Evolutionary conservation across 331 rosid genomes (phyloP).

Genomic region (Malus hybrid): DNA sequence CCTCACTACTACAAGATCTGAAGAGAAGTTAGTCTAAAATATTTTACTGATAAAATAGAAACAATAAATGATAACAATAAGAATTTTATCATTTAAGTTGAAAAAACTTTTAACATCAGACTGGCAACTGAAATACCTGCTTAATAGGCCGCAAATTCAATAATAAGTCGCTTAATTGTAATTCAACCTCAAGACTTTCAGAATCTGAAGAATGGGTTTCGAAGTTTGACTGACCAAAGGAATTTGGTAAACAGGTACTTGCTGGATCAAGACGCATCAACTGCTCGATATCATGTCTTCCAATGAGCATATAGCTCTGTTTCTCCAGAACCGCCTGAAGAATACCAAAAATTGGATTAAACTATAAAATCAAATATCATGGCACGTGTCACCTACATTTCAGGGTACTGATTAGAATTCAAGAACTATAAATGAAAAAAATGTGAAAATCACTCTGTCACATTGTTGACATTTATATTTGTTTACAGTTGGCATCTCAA

Average conservation of each 20-base stretch:
- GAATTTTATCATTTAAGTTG: background rate
- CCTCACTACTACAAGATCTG: background rate
- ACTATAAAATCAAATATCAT: background rate
- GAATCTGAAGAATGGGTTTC: constrained; percentile 52
- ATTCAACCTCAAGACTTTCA: constrained; percentile 74
- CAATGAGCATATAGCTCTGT: constrained; percentile 99
- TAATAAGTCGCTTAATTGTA: constrained; percentile 62
- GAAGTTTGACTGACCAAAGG: constrained; percentile 36
- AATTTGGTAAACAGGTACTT: constrained; percentile 65
- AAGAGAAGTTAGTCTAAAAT: background rate
- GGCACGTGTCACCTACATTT: background rate
- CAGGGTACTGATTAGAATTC: background rate
- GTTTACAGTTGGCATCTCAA: background rate
- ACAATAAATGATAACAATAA: constrained; percentile 1
- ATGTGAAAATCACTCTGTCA: background rate
- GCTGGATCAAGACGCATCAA: constrained; percentile 85
- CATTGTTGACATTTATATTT: background rate
- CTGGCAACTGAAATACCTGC: constrained; percentile 53
- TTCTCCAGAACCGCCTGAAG: constrained; percentile 97
- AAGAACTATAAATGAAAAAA: background rate
- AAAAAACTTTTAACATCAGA: constrained; percentile 1
- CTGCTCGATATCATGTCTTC: constrained; percentile 93
- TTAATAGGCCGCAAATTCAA: constrained; percentile 77
- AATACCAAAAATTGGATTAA: background rate
- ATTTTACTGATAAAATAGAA: background rate